These are phyloP conservation scores for Pythium dissimile DNA, from an alignment of 352 stramenopile species.

Conservation along the genomic window DNA sequence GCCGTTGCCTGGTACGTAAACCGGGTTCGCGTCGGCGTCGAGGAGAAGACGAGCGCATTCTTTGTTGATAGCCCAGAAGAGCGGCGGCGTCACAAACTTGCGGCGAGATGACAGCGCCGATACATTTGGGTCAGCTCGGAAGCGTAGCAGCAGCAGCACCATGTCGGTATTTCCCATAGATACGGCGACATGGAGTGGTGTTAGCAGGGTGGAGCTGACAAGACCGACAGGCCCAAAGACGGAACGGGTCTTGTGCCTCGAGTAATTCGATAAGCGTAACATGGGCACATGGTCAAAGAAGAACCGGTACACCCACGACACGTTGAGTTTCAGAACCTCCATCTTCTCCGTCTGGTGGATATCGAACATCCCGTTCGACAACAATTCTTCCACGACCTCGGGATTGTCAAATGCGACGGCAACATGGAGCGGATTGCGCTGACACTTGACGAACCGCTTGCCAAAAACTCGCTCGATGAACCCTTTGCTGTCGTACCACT, in stretches of 20 bases:
- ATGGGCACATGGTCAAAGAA: slow-evolving; percentile 63
- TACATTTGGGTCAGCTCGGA: slow-evolving; percentile 56
- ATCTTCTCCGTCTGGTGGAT: slow-evolving; percentile 73
- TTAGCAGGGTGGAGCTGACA: slow-evolving; percentile 59
- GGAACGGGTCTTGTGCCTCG: slow-evolving; percentile 28
- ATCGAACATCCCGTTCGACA: slow-evolving; percentile 60
- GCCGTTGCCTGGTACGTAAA: slow-evolving; percentile 50
- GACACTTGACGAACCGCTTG: slow-evolving; percentile 32
- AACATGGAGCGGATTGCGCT: slow-evolving; percentile 74
- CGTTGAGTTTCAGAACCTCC: slow-evolving; percentile 58
- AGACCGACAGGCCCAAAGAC: slow-evolving; percentile 62
- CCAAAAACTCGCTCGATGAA: slow-evolving; percentile 23
- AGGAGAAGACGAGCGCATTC: slow-evolving; percentile 64
- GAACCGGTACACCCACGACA: slow-evolving; percentile 65
- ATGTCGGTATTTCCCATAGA: slow-evolving; percentile 68
- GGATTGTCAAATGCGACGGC: slow-evolving; percentile 69
- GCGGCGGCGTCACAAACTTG: slow-evolving; percentile 54
- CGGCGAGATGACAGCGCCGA: slow-evolving; percentile 45
- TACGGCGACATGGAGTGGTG: slow-evolving; percentile 68
- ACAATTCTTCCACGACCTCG: slow-evolving; percentile 58
- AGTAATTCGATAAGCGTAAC: slow-evolving; percentile 43
- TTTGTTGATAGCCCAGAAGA: slow-evolving; percentile 73
- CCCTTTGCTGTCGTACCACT: slow-evolving; percentile 51
- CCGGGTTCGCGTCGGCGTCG: slow-evolving; percentile 63
- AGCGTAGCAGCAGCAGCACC: slow-evolving; percentile 57